These are phyloP conservation scores for Acanthamoeba sp. DNA, from an alignment of 208 protist species.

Conservation along the genomic window DNA sequence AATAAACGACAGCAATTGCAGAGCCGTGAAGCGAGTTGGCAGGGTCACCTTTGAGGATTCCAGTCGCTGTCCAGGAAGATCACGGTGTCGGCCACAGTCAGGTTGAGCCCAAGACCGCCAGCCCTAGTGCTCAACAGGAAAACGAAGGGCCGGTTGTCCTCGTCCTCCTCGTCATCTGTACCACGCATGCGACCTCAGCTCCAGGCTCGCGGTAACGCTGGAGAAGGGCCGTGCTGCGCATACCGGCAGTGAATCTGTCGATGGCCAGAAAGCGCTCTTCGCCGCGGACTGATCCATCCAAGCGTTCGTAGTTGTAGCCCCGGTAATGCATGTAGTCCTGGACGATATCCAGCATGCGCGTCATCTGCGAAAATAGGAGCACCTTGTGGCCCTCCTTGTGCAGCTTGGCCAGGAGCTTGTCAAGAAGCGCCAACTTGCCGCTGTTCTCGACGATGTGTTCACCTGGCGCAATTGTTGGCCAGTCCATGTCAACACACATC, in stretches of 20 bases:
- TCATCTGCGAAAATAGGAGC: conserved; percentile 97
- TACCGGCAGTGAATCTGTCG: conserved; percentile 90
- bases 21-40: neutral
- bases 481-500: neutral
- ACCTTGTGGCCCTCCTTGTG: conserved; percentile 93
- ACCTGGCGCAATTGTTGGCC: too few relatives aligned
- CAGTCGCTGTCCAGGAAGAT: conserved; percentile 96
- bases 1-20: neutral
- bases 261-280: conserved; percentile 88
- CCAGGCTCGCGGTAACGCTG: too few relatives aligned
- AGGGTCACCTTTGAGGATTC: conserved; percentile 90
- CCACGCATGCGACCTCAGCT: neutral
- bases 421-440: conserved; percentile 94
- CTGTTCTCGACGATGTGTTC: conserved; percentile 81
- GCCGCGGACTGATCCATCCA: conserved; percentile 92
- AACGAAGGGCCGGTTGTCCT: conserved; percentile 87
- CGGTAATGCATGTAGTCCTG: conserved; percentile 92
- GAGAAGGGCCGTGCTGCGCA: neutral
- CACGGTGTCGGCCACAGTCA: conserved; percentile 97
- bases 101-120: conserved; percentile 98
- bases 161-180: conserved; percentile 77
- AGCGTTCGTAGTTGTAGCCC: conserved; percentile 91
- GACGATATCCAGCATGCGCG: conserved; percentile 94
- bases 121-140: conserved; percentile 98
- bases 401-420: conserved; percentile 93